These are phyloP conservation scores for Hypseocharis bilobata DNA, from an alignment of 441 rosid species.

Conservation along the genomic window DNA sequence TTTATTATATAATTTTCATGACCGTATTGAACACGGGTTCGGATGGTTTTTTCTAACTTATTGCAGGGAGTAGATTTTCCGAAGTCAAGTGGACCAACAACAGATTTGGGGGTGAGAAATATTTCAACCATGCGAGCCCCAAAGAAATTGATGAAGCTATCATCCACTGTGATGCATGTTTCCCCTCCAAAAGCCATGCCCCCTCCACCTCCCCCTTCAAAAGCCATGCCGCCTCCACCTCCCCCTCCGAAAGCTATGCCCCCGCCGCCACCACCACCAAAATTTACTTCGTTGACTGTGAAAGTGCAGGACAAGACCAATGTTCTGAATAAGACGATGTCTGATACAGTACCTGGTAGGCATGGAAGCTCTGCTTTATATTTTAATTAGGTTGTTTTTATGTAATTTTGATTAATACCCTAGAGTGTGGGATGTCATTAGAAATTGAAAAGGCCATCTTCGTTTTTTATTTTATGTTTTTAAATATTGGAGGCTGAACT, in stretches of 20 bases:
- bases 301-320: slow-evolving; percentile 24
- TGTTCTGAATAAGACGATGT: slow-evolving; percentile 24
- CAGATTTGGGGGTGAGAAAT: slow-evolving; percentile 26
- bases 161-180: slow-evolving; percentile 32
- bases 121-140: slow-evolving; percentile 41
- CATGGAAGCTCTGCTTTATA: neutral
- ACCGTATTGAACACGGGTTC: slow-evolving; percentile 5
- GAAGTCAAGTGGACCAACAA: slow-evolving; percentile 26
- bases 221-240: slow-evolving; percentile 21
- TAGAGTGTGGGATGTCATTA: neutral
- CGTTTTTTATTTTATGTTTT: neutral
- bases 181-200: slow-evolving; percentile 32
- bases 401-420: neutral
- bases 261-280: slow-evolving; percentile 37
- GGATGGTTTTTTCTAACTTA: slow-evolving; percentile 21
- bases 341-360: slow-evolving; percentile 49
- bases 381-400: neutral
- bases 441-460: neutral
- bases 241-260: slow-evolving; percentile 30
- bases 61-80: slow-evolving; percentile 39
- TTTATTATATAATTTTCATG: neutral
- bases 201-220: slow-evolving; percentile 28
- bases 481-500: no score
- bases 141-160: slow-evolving; percentile 35
- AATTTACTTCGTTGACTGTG: slow-evolving; percentile 29